Conservation (phyloP, 1,139 yeast genomes). For the Taphrina pruni region DNA sequence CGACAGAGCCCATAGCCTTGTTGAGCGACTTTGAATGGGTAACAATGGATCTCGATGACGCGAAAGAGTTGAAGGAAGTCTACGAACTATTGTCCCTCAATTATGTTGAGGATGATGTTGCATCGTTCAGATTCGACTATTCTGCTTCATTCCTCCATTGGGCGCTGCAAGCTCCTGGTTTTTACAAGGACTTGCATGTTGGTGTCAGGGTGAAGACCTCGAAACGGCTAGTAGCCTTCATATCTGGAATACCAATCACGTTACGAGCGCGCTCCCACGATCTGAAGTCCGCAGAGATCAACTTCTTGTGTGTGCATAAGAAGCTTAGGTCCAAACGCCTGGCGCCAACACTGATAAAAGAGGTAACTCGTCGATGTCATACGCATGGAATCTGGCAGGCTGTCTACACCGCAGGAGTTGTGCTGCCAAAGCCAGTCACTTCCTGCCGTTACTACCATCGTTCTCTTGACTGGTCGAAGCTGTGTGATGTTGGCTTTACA, state of each 20-base stretch:
- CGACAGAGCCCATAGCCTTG: constrained; percentile 71
- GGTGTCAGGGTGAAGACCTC: constrained; percentile 86
- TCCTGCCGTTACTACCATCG: constrained; percentile 92
- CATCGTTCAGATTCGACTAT: constrained; percentile 88
- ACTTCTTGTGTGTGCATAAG: constrained; percentile 92
- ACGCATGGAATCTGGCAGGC: constrained; percentile 91
- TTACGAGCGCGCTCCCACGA: constrained; percentile 65
- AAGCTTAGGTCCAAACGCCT: constrained; percentile 89
- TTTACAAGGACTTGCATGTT: constrained; percentile 85
- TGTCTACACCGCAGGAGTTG: constrained; percentile 87
- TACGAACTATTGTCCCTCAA: constrained; percentile 81
- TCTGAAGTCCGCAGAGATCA: constrained; percentile 81
- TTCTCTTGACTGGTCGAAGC: constrained; percentile 88
- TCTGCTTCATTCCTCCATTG: constrained; percentile 82
- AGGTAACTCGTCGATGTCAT: constrained; percentile 91
- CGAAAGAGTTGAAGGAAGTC: constrained; percentile 70
- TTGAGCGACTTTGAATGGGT: constrained; percentile 87
- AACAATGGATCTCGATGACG: constrained; percentile 68
- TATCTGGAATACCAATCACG: constrained; percentile 83
- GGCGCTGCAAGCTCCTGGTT: constrained; percentile 96
- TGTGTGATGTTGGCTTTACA: constrained; percentile 84
- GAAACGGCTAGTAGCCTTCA: constrained; percentile 84
- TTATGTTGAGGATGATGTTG: constrained; percentile 93
- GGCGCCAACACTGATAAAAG: constrained; percentile 92
- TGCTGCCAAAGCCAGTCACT: constrained; percentile 90